Conservation (phyloP, 108 stramenopile species). For the Stephanodiscus triporus region DNA sequence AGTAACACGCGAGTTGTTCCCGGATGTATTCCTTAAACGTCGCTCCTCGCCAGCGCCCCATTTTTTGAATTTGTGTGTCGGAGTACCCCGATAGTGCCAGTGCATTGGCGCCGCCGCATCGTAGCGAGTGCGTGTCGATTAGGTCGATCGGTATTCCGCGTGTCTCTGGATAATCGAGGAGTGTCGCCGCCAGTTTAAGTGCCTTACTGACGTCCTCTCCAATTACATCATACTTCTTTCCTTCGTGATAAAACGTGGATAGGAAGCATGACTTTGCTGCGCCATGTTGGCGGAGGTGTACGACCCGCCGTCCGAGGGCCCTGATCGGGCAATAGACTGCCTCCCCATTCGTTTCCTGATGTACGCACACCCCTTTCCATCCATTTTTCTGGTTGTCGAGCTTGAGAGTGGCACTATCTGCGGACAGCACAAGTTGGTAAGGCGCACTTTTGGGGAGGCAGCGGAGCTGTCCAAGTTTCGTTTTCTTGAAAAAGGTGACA, state of each 20-base stretch:
- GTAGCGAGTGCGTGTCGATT: slow-evolving; percentile 9
- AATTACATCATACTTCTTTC: background rate
- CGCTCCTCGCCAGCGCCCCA: slow-evolving; percentile 12
- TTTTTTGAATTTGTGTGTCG: slow-evolving; percentile 3
- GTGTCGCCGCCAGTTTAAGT: slow-evolving; percentile 2
- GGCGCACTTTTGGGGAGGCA: background rate
- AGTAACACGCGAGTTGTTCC: background rate
- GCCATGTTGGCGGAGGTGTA: background rate
- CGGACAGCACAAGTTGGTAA: background rate
- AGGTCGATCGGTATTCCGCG: slow-evolving; percentile 1
- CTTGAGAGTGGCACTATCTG: slow-evolving; percentile 1
- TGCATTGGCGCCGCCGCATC: slow-evolving; percentile 10
- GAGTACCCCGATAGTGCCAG: slow-evolving; percentile 5
- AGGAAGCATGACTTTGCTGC: background rate
- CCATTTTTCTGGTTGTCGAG: slow-evolving; percentile 7
- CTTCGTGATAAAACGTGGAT: background rate
- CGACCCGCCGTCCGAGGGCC: background rate
- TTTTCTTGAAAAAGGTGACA: slow-evolving; percentile 2
- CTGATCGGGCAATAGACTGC: background rate
- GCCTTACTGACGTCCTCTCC: background rate
- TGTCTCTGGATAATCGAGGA: background rate
- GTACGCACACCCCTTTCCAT: slow-evolving; percentile 9
- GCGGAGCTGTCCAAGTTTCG: background rate
- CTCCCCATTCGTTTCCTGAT: background rate
- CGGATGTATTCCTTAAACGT: slow-evolving; percentile 10